These are phyloP conservation scores for Ustilago hordei DNA, from an alignment of 1,284 basidiomycete genomes.

Conservation along the genomic window DNA sequence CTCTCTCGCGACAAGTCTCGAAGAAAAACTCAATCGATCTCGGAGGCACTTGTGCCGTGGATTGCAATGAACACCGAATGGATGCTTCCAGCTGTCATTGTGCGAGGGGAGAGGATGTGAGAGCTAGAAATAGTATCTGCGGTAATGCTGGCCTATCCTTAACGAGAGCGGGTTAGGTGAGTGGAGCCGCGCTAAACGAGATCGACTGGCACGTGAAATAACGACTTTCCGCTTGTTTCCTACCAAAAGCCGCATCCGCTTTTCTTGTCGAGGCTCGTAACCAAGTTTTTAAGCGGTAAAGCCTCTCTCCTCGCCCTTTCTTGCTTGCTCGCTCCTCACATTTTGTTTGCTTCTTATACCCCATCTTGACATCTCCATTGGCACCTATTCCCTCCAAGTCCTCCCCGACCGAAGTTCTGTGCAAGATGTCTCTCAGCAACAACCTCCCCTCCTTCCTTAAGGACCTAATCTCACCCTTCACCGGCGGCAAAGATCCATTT, in stretches of 20 bases:
- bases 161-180: too few relatives aligned
- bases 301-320: too few relatives aligned
- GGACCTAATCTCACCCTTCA: slow-evolving; percentile 13
- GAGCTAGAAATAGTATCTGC: background rate
- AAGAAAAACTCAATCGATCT: too few relatives aligned
- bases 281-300: too few relatives aligned
- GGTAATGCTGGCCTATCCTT: background rate
- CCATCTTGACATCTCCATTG: background rate
- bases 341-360: background rate
- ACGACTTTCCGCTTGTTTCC: background rate
- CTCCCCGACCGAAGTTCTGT: background rate
- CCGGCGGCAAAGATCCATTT: slow-evolving; percentile 30
- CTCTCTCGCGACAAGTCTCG: too few relatives aligned
- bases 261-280: background rate
- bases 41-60: too few relatives aligned
- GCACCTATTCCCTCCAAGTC: background rate
- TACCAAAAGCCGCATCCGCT: background rate
- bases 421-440: background rate
- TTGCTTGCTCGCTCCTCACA: too few relatives aligned
- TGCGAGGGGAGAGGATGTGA: background rate
- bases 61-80: too few relatives aligned
- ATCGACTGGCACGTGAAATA: background rate
- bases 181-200: background rate
- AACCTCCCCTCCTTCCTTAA: background rate
- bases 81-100: background rate